Evolutionary conservation across 768 basidiomycete species (phyloP).

Genomic region (Epithele typhae): DNA sequence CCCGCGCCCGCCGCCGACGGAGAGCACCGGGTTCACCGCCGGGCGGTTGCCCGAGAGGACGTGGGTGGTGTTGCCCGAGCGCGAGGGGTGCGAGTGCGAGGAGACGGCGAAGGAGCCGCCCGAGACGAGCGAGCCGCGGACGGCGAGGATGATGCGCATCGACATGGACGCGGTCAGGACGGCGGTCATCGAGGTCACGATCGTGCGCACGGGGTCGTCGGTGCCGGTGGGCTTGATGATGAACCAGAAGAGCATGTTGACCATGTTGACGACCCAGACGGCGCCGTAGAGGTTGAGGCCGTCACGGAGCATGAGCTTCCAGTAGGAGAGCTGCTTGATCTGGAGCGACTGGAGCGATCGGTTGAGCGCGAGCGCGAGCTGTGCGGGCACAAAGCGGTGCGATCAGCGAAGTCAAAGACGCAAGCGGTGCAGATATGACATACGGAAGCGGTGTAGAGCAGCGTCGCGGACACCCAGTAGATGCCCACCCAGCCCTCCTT

Average conservation of each 20-base stretch:
- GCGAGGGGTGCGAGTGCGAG: constrained; percentile 16
- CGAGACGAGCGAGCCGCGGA: constrained; percentile 67
- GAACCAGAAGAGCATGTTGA: constrained; percentile 87
- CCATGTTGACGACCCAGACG: constrained; percentile 75
- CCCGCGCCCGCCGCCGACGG: constrained; percentile 18
- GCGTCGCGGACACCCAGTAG: constrained; percentile 78
- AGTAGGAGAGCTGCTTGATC: constrained; percentile 54
- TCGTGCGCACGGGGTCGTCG: constrained; percentile 71
- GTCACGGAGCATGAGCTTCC: constrained; percentile 90
- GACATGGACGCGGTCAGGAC: constrained; percentile 87
- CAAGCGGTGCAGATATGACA: constrained; percentile 20
- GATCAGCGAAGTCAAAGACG: background rate
- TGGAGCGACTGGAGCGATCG: constrained; percentile 57
- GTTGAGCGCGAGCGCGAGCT: constrained; percentile 57
- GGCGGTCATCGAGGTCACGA: constrained; percentile 81
- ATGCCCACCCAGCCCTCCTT: constrained; percentile 78
- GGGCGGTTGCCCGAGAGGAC: constrained; percentile 22
- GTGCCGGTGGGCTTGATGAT: constrained; percentile 61
- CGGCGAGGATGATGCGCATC: constrained; percentile 79
- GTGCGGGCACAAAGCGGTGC: background rate
- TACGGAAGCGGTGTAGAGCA: constrained; percentile 69
- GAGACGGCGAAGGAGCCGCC: constrained; percentile 64
- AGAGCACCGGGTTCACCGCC: constrained; percentile 22
- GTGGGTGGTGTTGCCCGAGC: constrained; percentile 28
- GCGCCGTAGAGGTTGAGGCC: constrained; percentile 84